Conservation (phyloP, 352 stramenopile genomes). For the Pythium aquatile region DNA sequence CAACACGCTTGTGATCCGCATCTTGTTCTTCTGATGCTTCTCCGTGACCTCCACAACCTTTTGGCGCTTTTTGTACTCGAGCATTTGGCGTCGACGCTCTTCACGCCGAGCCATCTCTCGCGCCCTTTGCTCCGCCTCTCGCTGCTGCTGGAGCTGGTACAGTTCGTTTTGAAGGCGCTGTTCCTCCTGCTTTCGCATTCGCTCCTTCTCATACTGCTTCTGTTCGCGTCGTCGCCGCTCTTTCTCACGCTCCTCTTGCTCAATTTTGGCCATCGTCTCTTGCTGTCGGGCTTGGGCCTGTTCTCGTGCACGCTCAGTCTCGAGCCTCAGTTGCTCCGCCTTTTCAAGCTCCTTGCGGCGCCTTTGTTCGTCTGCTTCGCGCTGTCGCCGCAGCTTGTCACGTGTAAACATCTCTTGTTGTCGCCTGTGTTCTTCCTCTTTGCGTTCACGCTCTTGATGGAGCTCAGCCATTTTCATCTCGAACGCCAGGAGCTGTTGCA, state of each 20-base stretch:
- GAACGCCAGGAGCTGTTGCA: conserved; percentile 72
- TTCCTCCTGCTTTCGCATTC: conserved; percentile 54
- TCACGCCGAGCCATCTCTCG: conserved; percentile 53
- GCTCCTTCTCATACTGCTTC: conserved; percentile 54
- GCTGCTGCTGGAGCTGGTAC: conserved; percentile 42
- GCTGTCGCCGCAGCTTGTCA: conserved; percentile 42
- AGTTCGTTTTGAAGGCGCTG: conserved; percentile 47
- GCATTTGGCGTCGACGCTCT: conserved; percentile 38
- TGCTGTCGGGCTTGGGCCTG: conserved; percentile 44
- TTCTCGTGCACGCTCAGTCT: conserved; percentile 41
- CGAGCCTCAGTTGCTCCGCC: conserved; percentile 44
- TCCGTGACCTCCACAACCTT: conserved; percentile 47
- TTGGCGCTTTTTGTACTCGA: conserved; percentile 41
- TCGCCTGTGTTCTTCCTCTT: conserved; percentile 46
- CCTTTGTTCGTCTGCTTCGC: conserved; percentile 50
- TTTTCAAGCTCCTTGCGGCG: conserved; percentile 52
- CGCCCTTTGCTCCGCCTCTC: conserved; percentile 40
- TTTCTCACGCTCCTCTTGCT: conserved; percentile 53
- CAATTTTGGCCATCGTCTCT: conserved; percentile 42
- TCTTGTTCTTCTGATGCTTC: conserved; percentile 69
- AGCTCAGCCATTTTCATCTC: conserved; percentile 64
- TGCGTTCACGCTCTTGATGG: conserved; percentile 46
- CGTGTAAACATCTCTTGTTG: conserved; percentile 43
- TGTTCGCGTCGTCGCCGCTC: conserved; percentile 42
- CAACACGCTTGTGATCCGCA: conserved; percentile 59